Base-by-base conservation (phyloP, 2,329 filamentous ascomycete genomes). In the Myriangium duriaei region DNA sequence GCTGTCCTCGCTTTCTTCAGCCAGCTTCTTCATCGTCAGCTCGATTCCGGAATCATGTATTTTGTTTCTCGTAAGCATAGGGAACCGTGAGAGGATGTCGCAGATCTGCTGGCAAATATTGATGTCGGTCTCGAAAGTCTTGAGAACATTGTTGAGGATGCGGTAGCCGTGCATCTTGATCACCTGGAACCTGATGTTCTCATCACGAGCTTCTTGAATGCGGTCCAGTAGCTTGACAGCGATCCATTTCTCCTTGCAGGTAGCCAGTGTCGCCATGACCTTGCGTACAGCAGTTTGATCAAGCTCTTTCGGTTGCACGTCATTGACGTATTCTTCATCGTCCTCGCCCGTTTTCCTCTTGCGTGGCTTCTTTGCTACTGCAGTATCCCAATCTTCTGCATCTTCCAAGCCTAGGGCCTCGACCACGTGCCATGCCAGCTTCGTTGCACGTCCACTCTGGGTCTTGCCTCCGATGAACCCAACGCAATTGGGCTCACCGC, bases 221-320 rank as follows among this genome's bases (percentile, higher is more conserved):
- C 91, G 87, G 48, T 79, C 74, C 42, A 98, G 73, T 40, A 98
- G 68, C 62, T 96, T 96, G 61, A 95, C 86, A 2, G 84, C 86
- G 59, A 98, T 95, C 91, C 91, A 98, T 61, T 95, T 95, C 68
- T 98, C 91, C 61, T 94, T 93, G 69, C 85, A 94, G 59, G 95
- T 88, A 76, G 94, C 87, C 42, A 98, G 74, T 37, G 86, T 81
- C 15, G 88, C 87, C 85, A 95, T 94, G 59, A 95, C 85, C 62
- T 92, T 93, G 51, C 81, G 84, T 44, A 92, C 85, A 45, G 81
- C 84, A 42, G 80, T 75, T 51, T 91, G 83, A 47, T 85, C 78
- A 42, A 95, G 71, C 33, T 73, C 76, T 52, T 78, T 82, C 36
- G 82, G 78, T 57, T 88, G 75, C 43, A 92, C 71, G 57, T 84